Evolutionary conservation across 23 red algal genomes (phyloP).

Genomic region (Gracilaria vermiculophylla): DNA sequence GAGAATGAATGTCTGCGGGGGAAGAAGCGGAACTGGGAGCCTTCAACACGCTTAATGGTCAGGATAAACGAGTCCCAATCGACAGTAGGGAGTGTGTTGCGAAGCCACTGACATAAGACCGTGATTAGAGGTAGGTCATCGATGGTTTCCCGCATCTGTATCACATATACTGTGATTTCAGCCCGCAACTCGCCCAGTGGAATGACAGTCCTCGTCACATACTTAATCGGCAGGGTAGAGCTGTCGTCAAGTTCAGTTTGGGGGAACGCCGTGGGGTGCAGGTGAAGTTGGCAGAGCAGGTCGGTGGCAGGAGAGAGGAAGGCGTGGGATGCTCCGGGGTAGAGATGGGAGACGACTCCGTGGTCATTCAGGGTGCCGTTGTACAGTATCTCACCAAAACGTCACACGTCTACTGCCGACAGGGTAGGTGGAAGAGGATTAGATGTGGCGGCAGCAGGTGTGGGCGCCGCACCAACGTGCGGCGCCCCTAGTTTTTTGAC

Average conservation of each 20-base stretch:
- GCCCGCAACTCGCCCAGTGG: too few species aligned
- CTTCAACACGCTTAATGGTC: conserved; percentile 26
- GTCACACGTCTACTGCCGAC: too few species aligned
- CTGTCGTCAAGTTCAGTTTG: neutral
- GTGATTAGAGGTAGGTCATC: neutral
- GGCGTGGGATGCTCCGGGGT: conserved; percentile 12
- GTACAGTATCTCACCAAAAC: conserved; percentile 22
- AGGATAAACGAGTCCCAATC: neutral
- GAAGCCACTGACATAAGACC: neutral
- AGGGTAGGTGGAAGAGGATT: too few species aligned
- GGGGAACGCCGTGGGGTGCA: neutral
- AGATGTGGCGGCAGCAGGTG: too few species aligned
- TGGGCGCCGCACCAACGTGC: too few species aligned
- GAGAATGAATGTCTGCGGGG: too few species aligned
- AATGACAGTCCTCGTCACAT: too few species aligned
- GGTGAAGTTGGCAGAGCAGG: neutral
- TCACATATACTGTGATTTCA: too few species aligned
- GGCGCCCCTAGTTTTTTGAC: too few species aligned
- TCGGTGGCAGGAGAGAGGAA: neutral
- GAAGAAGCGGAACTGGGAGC: neutral
- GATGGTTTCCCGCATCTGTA: neutral
- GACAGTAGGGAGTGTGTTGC: neutral
- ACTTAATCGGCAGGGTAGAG: neutral
- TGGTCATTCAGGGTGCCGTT: neutral
- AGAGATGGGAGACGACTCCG: neutral